Evolutionary conservation across 345 rosid genomes (phyloP), one percentile per base, ranked within the genome.

Genomic region (Mallotus nudiflorus): DNA sequence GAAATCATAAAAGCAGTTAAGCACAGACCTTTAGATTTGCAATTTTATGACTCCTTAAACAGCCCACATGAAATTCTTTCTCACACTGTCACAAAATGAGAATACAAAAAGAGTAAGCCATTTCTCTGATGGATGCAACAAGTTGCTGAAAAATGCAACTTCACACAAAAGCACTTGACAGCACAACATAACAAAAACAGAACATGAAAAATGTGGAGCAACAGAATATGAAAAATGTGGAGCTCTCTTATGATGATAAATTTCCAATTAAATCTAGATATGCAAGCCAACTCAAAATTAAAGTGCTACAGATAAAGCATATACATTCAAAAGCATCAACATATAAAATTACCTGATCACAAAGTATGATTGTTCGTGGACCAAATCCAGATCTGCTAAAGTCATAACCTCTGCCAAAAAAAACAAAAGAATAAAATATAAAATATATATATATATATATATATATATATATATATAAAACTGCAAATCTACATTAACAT

Each of bases 1-100:
- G 12, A 45, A 68, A 39, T 20, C 27, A 5, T 48, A 22, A 20
- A 42, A n/a, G n/a, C n/a, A n/a, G n/a, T n/a, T n/a, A n/a, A 40
- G n/a, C 44, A 28, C 72, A 50, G 40, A 91, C 98, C 98, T 90
- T 76, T 58, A 94, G 86, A 80, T 90, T 89, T 58, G 86, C 91
- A 72, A 90, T 85, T 63, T 87, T 76, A 69, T 86, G 95, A 63
- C 86, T 96, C 83, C 83, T 90, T 78, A 94, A 75, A 80, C 98
- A 94, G 77, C 97, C 94, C 68, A 94, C 93, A 50, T 94, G 98
- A 77, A 82, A 94, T 78, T 94, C 98, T 83, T 86, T 89, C 85
- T 91, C 98, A 64, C 98, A 94, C 97, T 77, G 77, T 28, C 40
- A 68, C 3, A 66, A 18, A 42, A 39, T n/a, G 22, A 22, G 64